phyloP scores from a whole-genome alignment of 2,329 filamentous ascomycete species.

The Parastagonospora nodorum region DNA sequence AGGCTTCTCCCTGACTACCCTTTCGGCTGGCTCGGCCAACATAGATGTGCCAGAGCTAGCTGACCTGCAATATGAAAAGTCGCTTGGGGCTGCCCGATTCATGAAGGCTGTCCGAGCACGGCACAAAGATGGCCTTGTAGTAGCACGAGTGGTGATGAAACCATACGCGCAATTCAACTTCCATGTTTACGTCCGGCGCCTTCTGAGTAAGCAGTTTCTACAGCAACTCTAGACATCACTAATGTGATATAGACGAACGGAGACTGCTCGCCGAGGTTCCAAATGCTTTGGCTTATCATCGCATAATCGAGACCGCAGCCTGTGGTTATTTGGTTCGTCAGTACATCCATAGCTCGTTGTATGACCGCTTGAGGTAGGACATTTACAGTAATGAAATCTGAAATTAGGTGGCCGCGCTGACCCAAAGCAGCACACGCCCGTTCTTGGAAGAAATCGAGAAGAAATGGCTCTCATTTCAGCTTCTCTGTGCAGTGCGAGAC shows the following conservation, averaged over 20 bases:
- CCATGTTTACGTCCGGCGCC: constrained; percentile 75
- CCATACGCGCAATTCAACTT: constrained; percentile 83
- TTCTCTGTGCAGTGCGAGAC: constrained; percentile 89
- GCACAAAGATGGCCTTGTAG: constrained; percentile 86
- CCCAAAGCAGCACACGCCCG: constrained; percentile 74
- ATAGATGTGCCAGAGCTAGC: constrained; percentile 93
- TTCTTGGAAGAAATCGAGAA: constrained; percentile 98
- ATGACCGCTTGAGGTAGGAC: constrained; percentile 77
- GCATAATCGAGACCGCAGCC: constrained; percentile 87
- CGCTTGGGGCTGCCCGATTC: constrained; percentile 87
- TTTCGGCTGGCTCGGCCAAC: constrained; percentile 87
- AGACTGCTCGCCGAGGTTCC: constrained; percentile 79
- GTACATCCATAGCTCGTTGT: constrained; percentile 94
- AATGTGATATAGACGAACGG: constrained; percentile 68
- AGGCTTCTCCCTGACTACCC: constrained; percentile 90
- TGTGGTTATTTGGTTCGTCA: constrained; percentile 94
- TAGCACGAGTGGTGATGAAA: constrained; percentile 95
- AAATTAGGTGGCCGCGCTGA: constrained; percentile 24
- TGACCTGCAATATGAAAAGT: constrained; percentile 89
- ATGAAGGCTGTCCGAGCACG: constrained; percentile 95
- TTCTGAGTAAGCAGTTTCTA: constrained; percentile 65
- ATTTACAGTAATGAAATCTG: not conserved
- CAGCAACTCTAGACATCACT: constrained; percentile 13
- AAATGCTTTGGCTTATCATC: constrained; percentile 88
- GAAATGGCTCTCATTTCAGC: constrained; percentile 96